Base-by-base conservation (phyloP, 345 rosid genomes). In the Citrus hindsii region DNA sequence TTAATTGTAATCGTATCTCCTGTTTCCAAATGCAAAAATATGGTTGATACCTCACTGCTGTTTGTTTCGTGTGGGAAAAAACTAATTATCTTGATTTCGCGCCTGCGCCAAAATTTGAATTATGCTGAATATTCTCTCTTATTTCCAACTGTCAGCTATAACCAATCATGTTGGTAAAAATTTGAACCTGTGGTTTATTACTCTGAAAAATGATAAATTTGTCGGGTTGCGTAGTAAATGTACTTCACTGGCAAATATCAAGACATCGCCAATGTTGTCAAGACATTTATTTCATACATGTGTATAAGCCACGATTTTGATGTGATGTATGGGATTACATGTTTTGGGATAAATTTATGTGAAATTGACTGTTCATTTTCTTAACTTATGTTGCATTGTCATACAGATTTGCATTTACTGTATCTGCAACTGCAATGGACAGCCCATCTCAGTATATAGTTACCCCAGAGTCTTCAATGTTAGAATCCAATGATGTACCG, bases 371-470 rank as follows among this genome's bases (percentile, higher is more conserved):
- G 14, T 75, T 79, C 55, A 10, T 53, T 73, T 67, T 42, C 35
- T 35, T 9, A 59, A 8, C 19, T 22, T 13, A 25, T 32, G 6
- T 60, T 61, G 32, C 32, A 67, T 42, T 46, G 53, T 16, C 60
- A 59, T 60, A 74, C 53, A 68, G 69, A 42, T 32, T 33, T 28
- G 16, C 14, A 18, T 56, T 64, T 53, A 28, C 67, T 8, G 25
- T 56, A 22, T 32, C 59, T 28, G 40, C 61, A 67, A 62, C 62
- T 67, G 27, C 38, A n/a, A 79, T 74, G 79, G 75, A 53, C 19
- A 60, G 74, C 30, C 22, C 69, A 24, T 74, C 82, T 74, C 61
- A 48, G 42, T 7, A 42, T 37, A 24, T 38, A 30, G 70, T 60
- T 74, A 32, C 56, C 2, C 55, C 66, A 1, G 64, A 6, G 33